These are phyloP conservation scores for Vigna angularis DNA, from an alignment of 306 rosid genomes.

Conservation along the genomic window DNA sequence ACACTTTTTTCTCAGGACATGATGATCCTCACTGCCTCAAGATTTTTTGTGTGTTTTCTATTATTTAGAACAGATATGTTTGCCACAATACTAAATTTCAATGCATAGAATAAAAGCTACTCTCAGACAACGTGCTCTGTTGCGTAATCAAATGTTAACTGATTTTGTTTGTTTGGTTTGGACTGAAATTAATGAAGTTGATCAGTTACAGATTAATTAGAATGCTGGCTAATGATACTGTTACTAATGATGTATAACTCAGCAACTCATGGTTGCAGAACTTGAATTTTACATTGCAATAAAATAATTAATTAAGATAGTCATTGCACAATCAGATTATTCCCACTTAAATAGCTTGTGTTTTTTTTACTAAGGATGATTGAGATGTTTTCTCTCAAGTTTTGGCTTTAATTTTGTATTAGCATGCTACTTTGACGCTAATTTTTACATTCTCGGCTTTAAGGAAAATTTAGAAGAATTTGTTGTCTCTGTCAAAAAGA, in stretches of 20 bases:
- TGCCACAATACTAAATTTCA: background rate
- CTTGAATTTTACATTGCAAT: background rate
- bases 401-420: constrained; percentile 7
- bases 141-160: background rate
- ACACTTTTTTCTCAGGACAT: background rate
- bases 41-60: background rate
- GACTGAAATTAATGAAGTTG: background rate
- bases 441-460: background rate
- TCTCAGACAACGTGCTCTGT: background rate
- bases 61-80: constrained; percentile 1
- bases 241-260: background rate
- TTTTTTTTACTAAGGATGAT: background rate
- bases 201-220: background rate
- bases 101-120: constrained; percentile 21
- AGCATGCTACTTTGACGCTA: background rate
- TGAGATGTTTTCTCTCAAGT: background rate
- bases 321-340: background rate
- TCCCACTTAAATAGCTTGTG: constrained; percentile 5
- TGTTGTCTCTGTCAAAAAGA: background rate
- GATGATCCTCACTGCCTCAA: background rate
- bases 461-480: background rate
- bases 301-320: background rate
- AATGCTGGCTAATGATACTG: background rate
- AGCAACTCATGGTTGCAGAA: background rate
- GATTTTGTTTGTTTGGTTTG: background rate